Evolutionary conservation across 768 basidiomycete genomes (phyloP).

Genomic region (Galerina marginata): DNA sequence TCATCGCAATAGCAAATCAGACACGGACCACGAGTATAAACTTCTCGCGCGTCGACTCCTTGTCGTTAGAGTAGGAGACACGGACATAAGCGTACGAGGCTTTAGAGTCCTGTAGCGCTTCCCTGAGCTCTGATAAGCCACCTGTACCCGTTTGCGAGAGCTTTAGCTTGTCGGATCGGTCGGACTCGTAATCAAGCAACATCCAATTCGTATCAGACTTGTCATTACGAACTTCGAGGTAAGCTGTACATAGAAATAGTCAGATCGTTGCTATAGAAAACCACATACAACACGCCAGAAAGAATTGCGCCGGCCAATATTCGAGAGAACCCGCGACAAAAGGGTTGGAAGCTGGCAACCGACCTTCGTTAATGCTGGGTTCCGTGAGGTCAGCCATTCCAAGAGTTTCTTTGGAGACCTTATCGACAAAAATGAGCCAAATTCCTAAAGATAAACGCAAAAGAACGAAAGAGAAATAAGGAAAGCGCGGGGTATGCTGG

Average conservation of each 20-base stretch:
- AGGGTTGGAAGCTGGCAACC: slow-evolving; percentile 14
- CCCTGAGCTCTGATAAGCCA: slow-evolving; percentile 78
- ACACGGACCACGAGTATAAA: slow-evolving; percentile 72
- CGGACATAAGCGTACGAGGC: slow-evolving; percentile 88
- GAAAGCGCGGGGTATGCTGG: slow-evolving; percentile 2
- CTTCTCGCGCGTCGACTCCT: slow-evolving; percentile 87
- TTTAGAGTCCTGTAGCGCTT: slow-evolving; percentile 69
- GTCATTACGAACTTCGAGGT: slow-evolving; percentile 84
- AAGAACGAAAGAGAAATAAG: slow-evolving; percentile 15
- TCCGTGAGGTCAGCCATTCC: slow-evolving; percentile 83
- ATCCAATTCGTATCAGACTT: slow-evolving; percentile 91
- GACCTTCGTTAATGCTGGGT: slow-evolving; percentile 75
- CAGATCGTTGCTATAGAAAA: slow-evolving; percentile 26
- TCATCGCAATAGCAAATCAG: slow-evolving; percentile 17
- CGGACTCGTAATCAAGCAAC: slow-evolving; percentile 86
- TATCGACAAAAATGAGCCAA: slow-evolving; percentile 10
- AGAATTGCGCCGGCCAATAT: slow-evolving; percentile 3
- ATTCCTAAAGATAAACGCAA: slow-evolving; percentile 13
- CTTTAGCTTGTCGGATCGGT: slow-evolving; percentile 80
- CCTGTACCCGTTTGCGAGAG: slow-evolving; percentile 82
- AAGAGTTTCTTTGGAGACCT: not conserved
- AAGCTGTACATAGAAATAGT: slow-evolving; percentile 57
- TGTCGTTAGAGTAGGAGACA: slow-evolving; percentile 85
- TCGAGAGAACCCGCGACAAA: slow-evolving; percentile 1
- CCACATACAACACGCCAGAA: not conserved